Base-by-base conservation (phyloP, 108 stramenopile species). In the Nannochloropsis salina region DNA sequence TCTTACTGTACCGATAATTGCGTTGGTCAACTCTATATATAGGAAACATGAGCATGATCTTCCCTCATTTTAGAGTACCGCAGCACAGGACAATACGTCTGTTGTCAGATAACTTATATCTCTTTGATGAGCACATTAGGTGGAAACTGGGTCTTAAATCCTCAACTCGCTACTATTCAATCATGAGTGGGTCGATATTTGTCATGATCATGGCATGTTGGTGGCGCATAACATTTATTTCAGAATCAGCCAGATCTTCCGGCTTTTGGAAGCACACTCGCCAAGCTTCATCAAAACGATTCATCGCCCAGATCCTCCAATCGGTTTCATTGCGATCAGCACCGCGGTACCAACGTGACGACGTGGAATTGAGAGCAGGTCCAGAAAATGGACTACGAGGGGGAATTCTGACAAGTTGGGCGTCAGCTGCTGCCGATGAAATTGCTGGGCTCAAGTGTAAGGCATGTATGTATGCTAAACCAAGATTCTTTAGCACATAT, bases 181-280 rank as follows among this genome's bases (percentile, higher is more conserved):
- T 31, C 31, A 31, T 31, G 31, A 31, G 31, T 31, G 31, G 31
- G 31, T 31, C 31, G 31, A 31, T 31, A 31, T 31, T 31, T 15
- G 61, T n/a, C 4, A 74, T n/a, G n/a, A 74, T 6, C 61, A 74
- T 74, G 15, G 15, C n/a, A 8, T 74, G 61, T n/a, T 74, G 61
- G 20, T 74, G 61, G 20, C n/a, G 61, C 61, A 74, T n/a, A n/a
- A n/a, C n/a, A n/a, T n/a, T n/a, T 74, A 74, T n/a, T n/a, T 74
- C 61, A 74, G 61, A n/a, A 15, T n/a, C 4, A n/a, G 15, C 20
- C n/a, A n/a, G 61, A 74, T 15, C 61, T 15, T 74, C 61, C 20
- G 61, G 61, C 15, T n/a, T 15, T n/a, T 15, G 15, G 20, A 74
- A 74, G n/a, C 61, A 74, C 61, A 8, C n/a, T n/a, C 61, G 3